Percentiles rank a stretch among this genome's conserved stretches.
Evolutionary conservation across 2,329 filamentous ascomycete species (phyloP).

Genomic region (Talaromyces islandicus): DNA sequence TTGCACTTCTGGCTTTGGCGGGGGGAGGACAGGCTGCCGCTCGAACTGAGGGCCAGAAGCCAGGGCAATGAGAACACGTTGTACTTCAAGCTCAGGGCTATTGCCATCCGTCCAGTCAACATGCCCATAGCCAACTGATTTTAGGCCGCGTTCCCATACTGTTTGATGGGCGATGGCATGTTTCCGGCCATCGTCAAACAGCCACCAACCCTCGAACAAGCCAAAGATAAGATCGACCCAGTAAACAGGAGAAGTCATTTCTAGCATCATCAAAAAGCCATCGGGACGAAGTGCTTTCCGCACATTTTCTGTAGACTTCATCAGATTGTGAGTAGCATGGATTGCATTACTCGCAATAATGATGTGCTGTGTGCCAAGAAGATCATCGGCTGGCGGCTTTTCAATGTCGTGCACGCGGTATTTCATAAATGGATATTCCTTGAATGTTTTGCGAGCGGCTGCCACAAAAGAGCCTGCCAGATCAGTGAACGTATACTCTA

Average conservation of each 20-base stretch:
- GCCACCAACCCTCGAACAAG: slow-evolving; percentile 37
- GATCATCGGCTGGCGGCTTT: slow-evolving; percentile 16
- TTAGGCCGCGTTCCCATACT: slow-evolving; percentile 16
- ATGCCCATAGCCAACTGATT: slow-evolving; percentile 15
- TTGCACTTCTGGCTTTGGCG: not conserved
- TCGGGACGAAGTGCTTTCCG: slow-evolving; percentile 30
- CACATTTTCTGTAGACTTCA: slow-evolving; percentile 19
- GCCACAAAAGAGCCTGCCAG: slow-evolving; percentile 31
- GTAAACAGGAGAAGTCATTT: slow-evolving; percentile 27
- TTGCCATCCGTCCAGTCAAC: slow-evolving; percentile 20
- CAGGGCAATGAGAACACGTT: slow-evolving; percentile 16
- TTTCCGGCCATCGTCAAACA: slow-evolving; percentile 27
- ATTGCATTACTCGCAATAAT: slow-evolving; percentile 31
- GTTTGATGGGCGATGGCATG: slow-evolving; percentile 15
- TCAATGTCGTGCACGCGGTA: slow-evolving; percentile 29
- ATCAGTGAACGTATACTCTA: slow-evolving; percentile 39
- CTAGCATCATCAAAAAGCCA: slow-evolving; percentile 42
- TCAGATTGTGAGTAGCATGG: slow-evolving; percentile 24
- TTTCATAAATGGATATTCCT: slow-evolving; percentile 24
- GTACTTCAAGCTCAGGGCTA: slow-evolving; percentile 10
- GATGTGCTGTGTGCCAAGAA: slow-evolving; percentile 22
- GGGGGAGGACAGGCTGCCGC: not conserved
- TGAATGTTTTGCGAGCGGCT: slow-evolving; percentile 25
- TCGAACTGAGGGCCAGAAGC: slow-evolving; percentile 12
- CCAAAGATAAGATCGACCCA: slow-evolving; percentile 33